Percentiles rank a stretch among this genome's conserved stretches.
Evolutionary conservation across 1,139 yeast genomes (phyloP).

Genomic region (Geotrichum histeridarum): DNA sequence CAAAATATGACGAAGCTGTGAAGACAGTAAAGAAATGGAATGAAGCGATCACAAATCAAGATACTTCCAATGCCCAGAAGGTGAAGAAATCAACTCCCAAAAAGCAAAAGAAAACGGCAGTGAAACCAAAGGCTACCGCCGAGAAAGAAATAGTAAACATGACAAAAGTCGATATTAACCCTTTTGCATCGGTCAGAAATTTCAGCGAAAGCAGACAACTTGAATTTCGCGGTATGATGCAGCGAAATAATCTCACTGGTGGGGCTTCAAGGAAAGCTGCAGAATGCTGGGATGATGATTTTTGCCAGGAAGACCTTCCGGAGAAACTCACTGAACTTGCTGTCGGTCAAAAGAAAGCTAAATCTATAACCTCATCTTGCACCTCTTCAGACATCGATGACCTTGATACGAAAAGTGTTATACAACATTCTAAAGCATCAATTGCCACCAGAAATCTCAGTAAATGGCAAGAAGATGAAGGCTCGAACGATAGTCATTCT

Average conservation of each 20-base stretch:
- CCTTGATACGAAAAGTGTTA: constrained; percentile 2
- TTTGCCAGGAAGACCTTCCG: constrained; percentile 20
- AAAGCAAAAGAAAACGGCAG: not conserved
- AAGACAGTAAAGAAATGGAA: constrained; percentile 35
- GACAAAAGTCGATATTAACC: constrained; percentile 13
- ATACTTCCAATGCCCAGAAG: not conserved
- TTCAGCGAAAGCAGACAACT: constrained; percentile 25
- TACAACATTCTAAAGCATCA: constrained; percentile 1
- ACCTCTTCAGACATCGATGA: constrained; percentile 5
- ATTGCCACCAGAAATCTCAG: not conserved
- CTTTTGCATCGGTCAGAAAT: constrained; percentile 19
- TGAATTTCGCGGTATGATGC: constrained; percentile 19
- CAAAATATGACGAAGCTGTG: constrained; percentile 33
- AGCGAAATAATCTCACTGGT: constrained; percentile 3
- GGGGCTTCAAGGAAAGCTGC: not conserved
- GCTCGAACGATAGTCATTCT: constrained; percentile 23
- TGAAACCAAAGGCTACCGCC: not conserved
- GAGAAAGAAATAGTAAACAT: not conserved
- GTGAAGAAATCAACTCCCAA: constrained; percentile 1
- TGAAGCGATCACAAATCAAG: constrained; percentile 20
- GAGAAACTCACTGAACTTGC: constrained; percentile 14
- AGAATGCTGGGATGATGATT: constrained; percentile 27
- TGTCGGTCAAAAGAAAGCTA: not conserved
- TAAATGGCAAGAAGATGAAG: constrained; percentile 3
- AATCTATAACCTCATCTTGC: not conserved